Conservation (phyloP, 805 yeast genomes). For the Priceomyces medius region DNA sequence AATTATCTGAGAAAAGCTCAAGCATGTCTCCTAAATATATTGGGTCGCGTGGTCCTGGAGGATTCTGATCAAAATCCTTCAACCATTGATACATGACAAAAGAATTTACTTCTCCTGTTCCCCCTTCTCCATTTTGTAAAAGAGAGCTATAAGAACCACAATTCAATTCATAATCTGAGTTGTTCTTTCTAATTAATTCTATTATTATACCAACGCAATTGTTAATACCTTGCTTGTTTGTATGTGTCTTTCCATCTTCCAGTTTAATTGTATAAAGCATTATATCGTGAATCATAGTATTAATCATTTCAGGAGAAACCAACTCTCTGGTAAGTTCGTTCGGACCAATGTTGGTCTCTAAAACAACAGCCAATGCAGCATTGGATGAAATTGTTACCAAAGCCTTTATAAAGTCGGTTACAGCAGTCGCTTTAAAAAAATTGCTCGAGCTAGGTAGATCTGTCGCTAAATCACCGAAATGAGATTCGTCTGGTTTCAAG, state of each 20-base stretch:
- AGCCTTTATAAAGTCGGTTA: slow-evolving; percentile 93
- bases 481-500: slow-evolving; percentile 63
- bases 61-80: slow-evolving; percentile 69
- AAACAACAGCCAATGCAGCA: slow-evolving; percentile 64
- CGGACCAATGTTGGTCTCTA: slow-evolving; percentile 92
- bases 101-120: slow-evolving; percentile 39
- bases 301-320: slow-evolving; percentile 70
- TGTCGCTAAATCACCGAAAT: slow-evolving; percentile 35
- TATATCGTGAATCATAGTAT: slow-evolving; percentile 72
- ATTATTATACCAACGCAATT: slow-evolving; percentile 94
- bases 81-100: slow-evolving; percentile 45
- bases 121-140: slow-evolving; percentile 25
- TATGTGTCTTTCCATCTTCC: slow-evolving; percentile 11
- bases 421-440: slow-evolving; percentile 75
- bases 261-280: slow-evolving; percentile 35
- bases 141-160: slow-evolving; percentile 80
- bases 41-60: slow-evolving; percentile 91
- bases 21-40: slow-evolving; percentile 87
- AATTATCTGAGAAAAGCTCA: slow-evolving; percentile 68
- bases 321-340: slow-evolving; percentile 89
- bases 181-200: slow-evolving; percentile 91
- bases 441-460: slow-evolving; percentile 29
- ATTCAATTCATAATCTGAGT: slow-evolving; percentile 89
- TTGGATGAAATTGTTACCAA: slow-evolving; percentile 92
- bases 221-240: slow-evolving; percentile 82